Base-by-base conservation (phyloP, 257 asterid genomes). In the Primulina tabacum region DNA sequence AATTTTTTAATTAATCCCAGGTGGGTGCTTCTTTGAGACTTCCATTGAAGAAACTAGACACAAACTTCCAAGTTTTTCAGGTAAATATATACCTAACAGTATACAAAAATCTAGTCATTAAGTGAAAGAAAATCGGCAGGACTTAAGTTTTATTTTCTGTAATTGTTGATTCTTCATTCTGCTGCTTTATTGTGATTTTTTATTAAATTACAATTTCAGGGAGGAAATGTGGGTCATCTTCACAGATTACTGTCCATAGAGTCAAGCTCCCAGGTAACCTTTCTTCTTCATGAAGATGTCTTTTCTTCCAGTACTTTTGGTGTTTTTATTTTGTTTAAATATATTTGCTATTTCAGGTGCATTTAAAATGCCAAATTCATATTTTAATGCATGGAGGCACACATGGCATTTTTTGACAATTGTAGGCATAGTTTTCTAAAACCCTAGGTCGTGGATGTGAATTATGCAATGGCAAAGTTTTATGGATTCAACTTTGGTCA, bases 151-250 rank as follows among this genome's bases (percentile, higher is more conserved):
- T 24, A 24, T 24, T 24, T 24, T 24, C 26, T 24, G 26, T 24
- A 24, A 0, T 24, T 24, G 26, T 24, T 24, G 26, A 24, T 0
- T 24, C 1, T 24, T 24, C 26, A 24, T 1, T 24, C 26, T 24
- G 26, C 1, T 24, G 26, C 26, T 24, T 24, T 24, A 24, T 24
- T 24, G 26, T 24, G 26, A 24, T 24, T 24, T 24, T 24, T 24
- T 24, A 24, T 24, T 24, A 24, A 24, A 24, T 24, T 24, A 24
- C 26, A 24, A 24, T 24, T 24, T 24, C 26, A 24, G 30, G 30
- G 30, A 28, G 30, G 30, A 28, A 91, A 88, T 81, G 99, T 94
- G 55, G 93, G 97, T 60, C 99, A 94, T 80, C 86, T 91, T 81
- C 99, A 94, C 76, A 89, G 84, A 76, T 73, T 91, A 67, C 86